Conservation (phyloP, 176 grass and related monocot species). For the Aechmea fasciata region DNA sequence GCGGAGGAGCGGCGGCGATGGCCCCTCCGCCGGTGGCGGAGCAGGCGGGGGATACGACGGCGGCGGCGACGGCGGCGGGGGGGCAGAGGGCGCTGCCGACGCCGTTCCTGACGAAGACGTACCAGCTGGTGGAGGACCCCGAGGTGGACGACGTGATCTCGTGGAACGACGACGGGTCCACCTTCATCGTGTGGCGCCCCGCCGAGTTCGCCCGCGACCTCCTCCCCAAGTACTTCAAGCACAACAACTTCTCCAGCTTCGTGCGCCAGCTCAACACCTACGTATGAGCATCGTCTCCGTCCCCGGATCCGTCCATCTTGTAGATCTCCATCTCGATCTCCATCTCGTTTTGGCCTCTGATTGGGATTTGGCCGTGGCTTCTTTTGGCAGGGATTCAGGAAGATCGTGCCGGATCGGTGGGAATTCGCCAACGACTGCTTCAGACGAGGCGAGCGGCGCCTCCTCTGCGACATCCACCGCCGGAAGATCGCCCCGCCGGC, state of each 20-base stretch:
- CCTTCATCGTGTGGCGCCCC: conserved; percentile 80
- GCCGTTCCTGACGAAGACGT: conserved; percentile 90
- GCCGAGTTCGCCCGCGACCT: conserved; percentile 84
- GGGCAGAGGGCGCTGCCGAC: conserved; percentile 40
- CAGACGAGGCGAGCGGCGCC: conserved; percentile 43
- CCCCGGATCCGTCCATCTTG: neutral
- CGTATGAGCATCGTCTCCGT: conserved; percentile 14
- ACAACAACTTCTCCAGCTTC: conserved; percentile 99
- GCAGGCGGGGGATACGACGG: conserved; percentile 1
- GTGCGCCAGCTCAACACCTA: conserved; percentile 97
- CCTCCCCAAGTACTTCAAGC: conserved; percentile 95
- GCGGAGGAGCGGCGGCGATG: conserved; percentile 5
- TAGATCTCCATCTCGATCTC: neutral
- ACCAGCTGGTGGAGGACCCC: conserved; percentile 81
- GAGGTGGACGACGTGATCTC: conserved; percentile 77
- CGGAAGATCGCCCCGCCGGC: conserved; percentile 34
- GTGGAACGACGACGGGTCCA: conserved; percentile 66
- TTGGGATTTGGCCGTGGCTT: neutral
- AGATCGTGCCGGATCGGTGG: conserved; percentile 73
- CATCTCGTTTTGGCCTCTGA: neutral
- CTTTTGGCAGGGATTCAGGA: conserved; percentile 58
- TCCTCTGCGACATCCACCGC: conserved; percentile 65
- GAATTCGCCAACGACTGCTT: conserved; percentile 87
- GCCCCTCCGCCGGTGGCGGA: conserved; percentile 33
- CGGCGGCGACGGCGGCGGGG: conserved; percentile 1